Evolutionary conservation across 192 early-diverging fungal genomes (phyloP).

Genomic region (Coemansia sp.): DNA sequence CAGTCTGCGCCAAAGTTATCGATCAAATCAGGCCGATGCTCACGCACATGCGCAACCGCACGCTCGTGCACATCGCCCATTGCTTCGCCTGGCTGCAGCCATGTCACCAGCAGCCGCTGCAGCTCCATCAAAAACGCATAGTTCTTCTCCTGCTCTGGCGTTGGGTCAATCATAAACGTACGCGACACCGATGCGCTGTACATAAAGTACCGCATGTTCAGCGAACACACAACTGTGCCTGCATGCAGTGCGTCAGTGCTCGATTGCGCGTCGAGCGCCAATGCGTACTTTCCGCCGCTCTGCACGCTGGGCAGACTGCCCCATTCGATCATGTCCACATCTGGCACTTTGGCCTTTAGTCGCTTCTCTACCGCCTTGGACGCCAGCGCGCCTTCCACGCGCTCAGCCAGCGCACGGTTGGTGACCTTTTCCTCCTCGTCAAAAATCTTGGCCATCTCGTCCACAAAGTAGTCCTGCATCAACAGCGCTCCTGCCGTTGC

Average conservation of each 20-base stretch:
- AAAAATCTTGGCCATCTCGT: constrained; percentile 80
- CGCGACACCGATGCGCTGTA: constrained; percentile 94
- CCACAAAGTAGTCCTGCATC: constrained; percentile 85
- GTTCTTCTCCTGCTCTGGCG: constrained; percentile 81
- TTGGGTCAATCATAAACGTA: constrained; percentile 92
- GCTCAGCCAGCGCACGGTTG: constrained; percentile 76
- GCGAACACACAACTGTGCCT: constrained; percentile 87
- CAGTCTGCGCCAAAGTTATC: constrained; percentile 82
- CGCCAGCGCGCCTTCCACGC: constrained; percentile 66
- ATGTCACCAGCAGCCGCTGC: constrained; percentile 70
- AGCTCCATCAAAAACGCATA: constrained; percentile 88
- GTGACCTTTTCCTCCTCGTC: constrained; percentile 86
- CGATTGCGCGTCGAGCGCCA: constrained; percentile 77
- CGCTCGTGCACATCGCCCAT: constrained; percentile 77
- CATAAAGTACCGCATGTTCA: constrained; percentile 91
- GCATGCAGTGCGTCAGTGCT: constrained; percentile 74
- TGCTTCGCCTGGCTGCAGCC: constrained; percentile 69
- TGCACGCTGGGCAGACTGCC: constrained; percentile 93
- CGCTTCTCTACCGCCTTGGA: constrained; percentile 68
- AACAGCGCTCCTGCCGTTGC: constrained; percentile 68
- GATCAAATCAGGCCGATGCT: constrained; percentile 82
- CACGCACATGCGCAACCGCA: constrained; percentile 66
- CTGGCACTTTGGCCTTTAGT: constrained; percentile 68
- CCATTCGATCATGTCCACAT: constrained; percentile 79
- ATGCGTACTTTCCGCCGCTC: constrained; percentile 90